Conservation (phyloP, 2,329 filamentous ascomycete genomes). For the Epichloe scottii region DNA sequence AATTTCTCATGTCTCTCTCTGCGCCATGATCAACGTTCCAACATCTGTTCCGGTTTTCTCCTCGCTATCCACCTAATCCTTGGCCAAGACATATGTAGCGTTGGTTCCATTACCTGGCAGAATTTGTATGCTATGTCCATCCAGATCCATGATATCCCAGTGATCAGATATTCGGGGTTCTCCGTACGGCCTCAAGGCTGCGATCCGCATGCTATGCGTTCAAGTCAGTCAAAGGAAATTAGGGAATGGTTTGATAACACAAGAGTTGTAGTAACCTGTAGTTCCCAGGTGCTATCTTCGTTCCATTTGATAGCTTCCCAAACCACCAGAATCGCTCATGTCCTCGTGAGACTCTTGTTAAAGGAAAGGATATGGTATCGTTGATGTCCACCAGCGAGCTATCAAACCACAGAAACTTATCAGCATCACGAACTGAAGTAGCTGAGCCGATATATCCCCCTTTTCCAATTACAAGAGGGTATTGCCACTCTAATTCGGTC, state of each 20-base stretch:
- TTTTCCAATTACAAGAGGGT: slow-evolving; percentile 26
- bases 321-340: slow-evolving; percentile 28
- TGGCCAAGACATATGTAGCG: slow-evolving; percentile 8
- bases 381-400: slow-evolving; percentile 15
- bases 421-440: slow-evolving; percentile 14
- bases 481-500: slow-evolving; percentile 27
- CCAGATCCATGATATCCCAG: slow-evolving; percentile 26
- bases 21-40: not conserved
- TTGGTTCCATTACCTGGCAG: slow-evolving; percentile 19
- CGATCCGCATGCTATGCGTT: slow-evolving; percentile 25
- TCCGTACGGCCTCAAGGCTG: slow-evolving; percentile 28
- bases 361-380: slow-evolving; percentile 26
- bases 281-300: slow-evolving; percentile 26
- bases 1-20: not conserved
- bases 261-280: slow-evolving; percentile 20
- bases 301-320: slow-evolving; percentile 28
- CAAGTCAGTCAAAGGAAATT: not conserved
- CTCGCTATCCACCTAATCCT: not conserved
- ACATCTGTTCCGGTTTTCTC: not conserved
- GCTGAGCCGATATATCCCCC: slow-evolving; percentile 30
- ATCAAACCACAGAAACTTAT: slow-evolving; percentile 2
- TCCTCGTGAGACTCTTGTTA: slow-evolving; percentile 20
- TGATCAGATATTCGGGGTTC: slow-evolving; percentile 27
- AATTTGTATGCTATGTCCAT: slow-evolving; percentile 20
- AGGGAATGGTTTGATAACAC: not conserved